These are phyloP conservation scores for Leptodontidium sp. DNA, from an alignment of 2,329 filamentous ascomycete species.

Conservation along the genomic window DNA sequence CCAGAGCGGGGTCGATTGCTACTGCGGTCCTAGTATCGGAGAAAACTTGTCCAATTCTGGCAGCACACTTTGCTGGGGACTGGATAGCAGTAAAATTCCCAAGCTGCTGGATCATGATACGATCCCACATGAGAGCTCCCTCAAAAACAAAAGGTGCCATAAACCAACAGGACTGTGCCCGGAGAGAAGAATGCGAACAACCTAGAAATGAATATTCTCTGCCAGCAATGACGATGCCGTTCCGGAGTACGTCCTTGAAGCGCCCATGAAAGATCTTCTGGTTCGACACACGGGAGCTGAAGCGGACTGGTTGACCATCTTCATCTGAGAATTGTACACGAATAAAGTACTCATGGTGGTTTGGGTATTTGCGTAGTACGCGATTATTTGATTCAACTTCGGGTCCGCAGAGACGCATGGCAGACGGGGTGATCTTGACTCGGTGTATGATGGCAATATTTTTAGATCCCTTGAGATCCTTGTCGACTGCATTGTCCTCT, in stretches of 20 bases:
- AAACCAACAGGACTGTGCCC: slow-evolving; percentile 76
- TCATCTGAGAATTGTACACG: slow-evolving; percentile 80
- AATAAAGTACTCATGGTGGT: slow-evolving; percentile 69
- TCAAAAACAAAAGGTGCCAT: slow-evolving; percentile 56
- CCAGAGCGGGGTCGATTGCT: slow-evolving; percentile 49
- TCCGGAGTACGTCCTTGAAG: slow-evolving; percentile 66
- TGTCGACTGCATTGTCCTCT: slow-evolving; percentile 43
- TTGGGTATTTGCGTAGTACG: slow-evolving; percentile 70
- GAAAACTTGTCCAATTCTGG: slow-evolving; percentile 71
- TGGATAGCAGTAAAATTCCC: slow-evolving; percentile 60
- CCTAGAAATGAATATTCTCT: slow-evolving; percentile 73
- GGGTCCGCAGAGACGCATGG: slow-evolving; percentile 65
- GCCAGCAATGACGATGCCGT: slow-evolving; percentile 70
- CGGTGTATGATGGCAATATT: slow-evolving; percentile 42
- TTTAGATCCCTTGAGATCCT: slow-evolving; percentile 31
- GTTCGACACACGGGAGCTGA: slow-evolving; percentile 60
- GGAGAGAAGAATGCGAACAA: slow-evolving; percentile 81
- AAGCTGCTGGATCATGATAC: slow-evolving; percentile 53
- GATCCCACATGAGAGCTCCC: slow-evolving; percentile 45
- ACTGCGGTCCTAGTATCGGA: slow-evolving; percentile 76
- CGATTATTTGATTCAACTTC: slow-evolving; percentile 74
- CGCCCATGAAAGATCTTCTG: slow-evolving; percentile 61
- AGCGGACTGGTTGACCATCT: slow-evolving; percentile 68
- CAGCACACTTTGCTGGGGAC: slow-evolving; percentile 64
- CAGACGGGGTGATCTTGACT: slow-evolving; percentile 63